Evolutionary conservation across 257 asterid species (phyloP), one percentile per base, ranked within the genome.

Genomic region (Gentiana dahurica): DNA sequence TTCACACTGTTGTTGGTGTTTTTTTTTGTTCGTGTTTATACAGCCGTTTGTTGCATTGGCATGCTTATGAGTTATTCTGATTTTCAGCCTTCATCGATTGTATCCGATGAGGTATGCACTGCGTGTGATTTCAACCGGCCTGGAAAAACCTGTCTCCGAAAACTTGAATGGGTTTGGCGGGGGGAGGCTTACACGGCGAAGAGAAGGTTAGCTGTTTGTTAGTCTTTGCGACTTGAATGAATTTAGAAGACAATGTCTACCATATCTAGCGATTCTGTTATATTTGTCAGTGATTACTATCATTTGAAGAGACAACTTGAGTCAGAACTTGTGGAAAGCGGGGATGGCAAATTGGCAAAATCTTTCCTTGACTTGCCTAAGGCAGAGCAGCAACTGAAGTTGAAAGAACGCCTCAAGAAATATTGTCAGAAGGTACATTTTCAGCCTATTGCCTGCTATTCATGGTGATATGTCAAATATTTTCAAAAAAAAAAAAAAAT

Each of bases 111-210:
- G 75, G 76, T 87, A 68, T 91, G 98, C 82, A 87, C 98, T 65
- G 95, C 98, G 51, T 91, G 98, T 46, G 98, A 91, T 73, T 91
- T 91, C 64, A 91, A 91, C 71, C 98, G 98, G 60, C 98, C 95
- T 3, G 98, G 97, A 52, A 91, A 91, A 75, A 85, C 79, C 57
- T 91, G 98, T 80, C 97, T 91, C 36, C 71, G 98, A 74, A 91
- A 78, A 84, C 96, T 91, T 68, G 97, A 91, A 70, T 91, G 98
- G 98, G 98, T 87, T 69, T 91, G 98, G 98, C 94, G 98, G 65
- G 98, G 98, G 65, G 97, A 87, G 80, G 80, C 86, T 58, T 91
- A 85, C 80, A 85, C 43, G 82, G 98, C 95, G 68, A 91, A 91
- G 85, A 83, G 89, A 80, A 91, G 98, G 98, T 91, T 54, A 60